Conservation (phyloP, 257 asterid genomes). For the Solanum etuberosum region DNA sequence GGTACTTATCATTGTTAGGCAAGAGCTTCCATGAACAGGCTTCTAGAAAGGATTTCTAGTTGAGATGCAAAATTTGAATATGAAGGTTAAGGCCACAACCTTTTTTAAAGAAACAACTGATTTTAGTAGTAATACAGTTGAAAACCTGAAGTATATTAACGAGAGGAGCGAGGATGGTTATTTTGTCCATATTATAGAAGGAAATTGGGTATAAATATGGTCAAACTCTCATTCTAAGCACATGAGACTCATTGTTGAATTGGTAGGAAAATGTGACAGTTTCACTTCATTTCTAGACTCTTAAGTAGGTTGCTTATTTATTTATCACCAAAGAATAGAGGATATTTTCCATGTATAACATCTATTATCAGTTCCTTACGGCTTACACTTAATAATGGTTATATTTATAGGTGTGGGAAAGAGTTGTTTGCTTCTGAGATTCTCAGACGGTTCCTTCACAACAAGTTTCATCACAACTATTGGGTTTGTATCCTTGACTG, state of each 20-base stretch:
- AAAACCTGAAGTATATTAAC: neutral
- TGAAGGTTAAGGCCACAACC: neutral
- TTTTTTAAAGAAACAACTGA: neutral
- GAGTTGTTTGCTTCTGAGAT: slow-evolving; percentile 25
- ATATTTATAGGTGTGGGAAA: slow-evolving; percentile 28
- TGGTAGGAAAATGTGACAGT: neutral
- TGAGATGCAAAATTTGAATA: neutral
- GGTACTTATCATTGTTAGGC: neutral
- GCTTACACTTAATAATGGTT: neutral
- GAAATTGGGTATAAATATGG: neutral
- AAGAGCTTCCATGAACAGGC: neutral
- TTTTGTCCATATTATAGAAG: neutral
- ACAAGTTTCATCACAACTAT: slow-evolving; percentile 76
- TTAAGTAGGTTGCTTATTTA: neutral
- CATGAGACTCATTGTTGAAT: neutral
- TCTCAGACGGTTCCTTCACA: slow-evolving; percentile 68
- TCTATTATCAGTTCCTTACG: neutral
- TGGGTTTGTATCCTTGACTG: slow-evolving; percentile 39
- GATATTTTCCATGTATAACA: neutral
- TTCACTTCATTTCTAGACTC: neutral
- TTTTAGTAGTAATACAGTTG: neutral
- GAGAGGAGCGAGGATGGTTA: neutral
- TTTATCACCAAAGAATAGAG: neutral
- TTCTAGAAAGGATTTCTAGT: neutral
- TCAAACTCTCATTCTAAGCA: neutral